Percentiles rank a stretch among this genome's conserved stretches.
phyloP scores from a whole-genome alignment of 768 basidiomycete species.

The Exsudoporus frostii region DNA sequence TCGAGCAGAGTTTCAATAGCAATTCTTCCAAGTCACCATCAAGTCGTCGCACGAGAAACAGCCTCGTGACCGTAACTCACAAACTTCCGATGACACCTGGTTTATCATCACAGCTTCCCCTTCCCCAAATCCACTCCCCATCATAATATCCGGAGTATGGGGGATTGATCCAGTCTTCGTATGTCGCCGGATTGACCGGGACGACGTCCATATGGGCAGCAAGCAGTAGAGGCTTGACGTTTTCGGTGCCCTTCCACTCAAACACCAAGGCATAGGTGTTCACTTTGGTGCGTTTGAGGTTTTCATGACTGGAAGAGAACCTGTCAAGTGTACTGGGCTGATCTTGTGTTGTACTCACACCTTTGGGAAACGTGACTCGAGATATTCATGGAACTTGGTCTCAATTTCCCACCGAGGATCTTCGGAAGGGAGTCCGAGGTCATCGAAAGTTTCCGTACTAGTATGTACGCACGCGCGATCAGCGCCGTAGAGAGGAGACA shows the following conservation, averaged over 20 bases:
- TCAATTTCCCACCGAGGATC: slow-evolving; percentile 43
- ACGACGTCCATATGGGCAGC: slow-evolving; percentile 52
- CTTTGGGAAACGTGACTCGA: slow-evolving; percentile 53
- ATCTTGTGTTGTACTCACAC: slow-evolving; percentile 37
- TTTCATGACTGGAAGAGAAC: slow-evolving; percentile 37
- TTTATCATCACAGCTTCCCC: slow-evolving; percentile 47
- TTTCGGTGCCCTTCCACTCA: slow-evolving; percentile 53
- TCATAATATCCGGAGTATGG: slow-evolving; percentile 50
- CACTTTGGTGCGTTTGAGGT: slow-evolving; percentile 50
- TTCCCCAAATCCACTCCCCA: slow-evolving; percentile 45
- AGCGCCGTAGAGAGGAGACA: not conserved
- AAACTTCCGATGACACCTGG: slow-evolving; percentile 33
- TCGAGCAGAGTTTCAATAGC: slow-evolving; percentile 28
- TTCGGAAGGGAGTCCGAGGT: slow-evolving; percentile 43
- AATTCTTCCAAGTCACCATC: slow-evolving; percentile 14
- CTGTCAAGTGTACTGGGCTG: not conserved
- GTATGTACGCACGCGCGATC: not conserved
- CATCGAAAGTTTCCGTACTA: slow-evolving; percentile 55
- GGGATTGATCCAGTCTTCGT: slow-evolving; percentile 44
- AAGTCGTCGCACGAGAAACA: not conserved
- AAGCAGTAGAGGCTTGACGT: slow-evolving; percentile 54
- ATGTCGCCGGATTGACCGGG: slow-evolving; percentile 44
- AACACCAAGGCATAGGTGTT: slow-evolving; percentile 63
- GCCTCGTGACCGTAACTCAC: slow-evolving; percentile 20
- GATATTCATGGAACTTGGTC: slow-evolving; percentile 21